Base-by-base conservation (phyloP, 2,329 filamentous ascomycete genomes). In the Paraconiothyrium brasiliense region DNA sequence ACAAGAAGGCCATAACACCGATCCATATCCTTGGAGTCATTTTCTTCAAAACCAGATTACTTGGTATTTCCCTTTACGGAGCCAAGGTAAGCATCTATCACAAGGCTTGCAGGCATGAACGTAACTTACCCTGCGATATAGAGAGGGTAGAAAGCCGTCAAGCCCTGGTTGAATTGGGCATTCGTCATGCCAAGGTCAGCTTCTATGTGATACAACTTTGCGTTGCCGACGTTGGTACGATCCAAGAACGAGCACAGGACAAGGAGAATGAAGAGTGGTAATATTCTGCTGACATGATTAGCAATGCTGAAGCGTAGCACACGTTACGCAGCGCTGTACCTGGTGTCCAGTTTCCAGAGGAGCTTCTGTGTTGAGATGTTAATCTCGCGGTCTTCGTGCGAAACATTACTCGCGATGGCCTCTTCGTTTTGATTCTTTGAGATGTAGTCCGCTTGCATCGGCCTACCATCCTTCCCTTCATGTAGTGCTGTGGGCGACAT, bases 171-270 rank as follows among this genome's bases (percentile, higher is more conserved):
- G 73, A 90, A 92, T 70, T 91, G 87, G 58, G 82, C 77, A 59
- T 88, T 85, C 5, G 78, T 84, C 63, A 92, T 86, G 47, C 67
- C 54, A 9, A 74, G 61, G 67, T 89, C 86, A 0, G 79, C 66
- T 67, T 90, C 86, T 13, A 92, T 81, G 1, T 86, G 85, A 52
- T 89, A 82, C 9, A 91, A 86, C 62, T 87, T 87, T 24, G 89
- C 89, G 69, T 92, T 91, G 44, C 89, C 89, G 41, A 92, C 87
- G 71, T 92, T 92, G 16, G 89, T 90, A 44, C 90, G 84, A 75
- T 92, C 90, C 57, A 86, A 80, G 64, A 86, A 86, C 1, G 87
- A 90, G 76, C 86, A 90, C 6, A 91, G 80, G 66, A 90, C 90
- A 1, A 91, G 79, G 0, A 90, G 70, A 0, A 87, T 84, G 16